Evolutionary conservation across 495 filamentous ascomycete genomes (phyloP).

Genomic region (Glonium stellatum): DNA sequence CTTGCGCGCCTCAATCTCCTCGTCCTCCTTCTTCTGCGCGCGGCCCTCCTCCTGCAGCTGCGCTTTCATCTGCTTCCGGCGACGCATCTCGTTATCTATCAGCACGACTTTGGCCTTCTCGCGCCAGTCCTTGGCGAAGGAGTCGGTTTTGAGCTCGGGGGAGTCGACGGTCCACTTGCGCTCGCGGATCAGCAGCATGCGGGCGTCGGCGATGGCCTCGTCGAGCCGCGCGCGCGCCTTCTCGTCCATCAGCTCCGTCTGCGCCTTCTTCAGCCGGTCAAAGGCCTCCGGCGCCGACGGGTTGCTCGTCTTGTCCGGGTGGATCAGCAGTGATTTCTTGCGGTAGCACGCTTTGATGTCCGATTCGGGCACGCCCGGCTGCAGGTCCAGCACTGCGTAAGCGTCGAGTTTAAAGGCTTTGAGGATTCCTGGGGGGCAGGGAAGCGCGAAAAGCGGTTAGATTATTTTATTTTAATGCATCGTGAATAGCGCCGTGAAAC

Average conservation of each 20-base stretch:
- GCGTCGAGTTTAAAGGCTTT: conserved; percentile 85
- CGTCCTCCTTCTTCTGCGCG: conserved; percentile 78
- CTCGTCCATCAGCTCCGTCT: conserved; percentile 85
- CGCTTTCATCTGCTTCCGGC: conserved; percentile 80
- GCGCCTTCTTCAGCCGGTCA: conserved; percentile 91
- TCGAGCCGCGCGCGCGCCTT: conserved; percentile 80
- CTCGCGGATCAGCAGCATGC: conserved; percentile 87
- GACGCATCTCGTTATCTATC: conserved; percentile 82
- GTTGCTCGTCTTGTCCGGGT: conserved; percentile 96
- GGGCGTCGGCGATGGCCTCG: conserved; percentile 92
- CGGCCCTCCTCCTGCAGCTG: conserved; percentile 95
- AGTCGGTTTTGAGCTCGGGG: conserved; percentile 71
- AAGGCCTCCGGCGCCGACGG: conserved; percentile 89
- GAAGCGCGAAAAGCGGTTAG: too few species aligned
- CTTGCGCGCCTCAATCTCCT: conserved; percentile 80
- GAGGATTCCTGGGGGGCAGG: conserved; percentile 51
- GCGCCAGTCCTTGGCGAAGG: conserved; percentile 78
- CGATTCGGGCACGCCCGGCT: conserved; percentile 88
- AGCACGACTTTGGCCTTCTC: conserved; percentile 88
- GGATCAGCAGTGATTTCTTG: conserved; percentile 94
- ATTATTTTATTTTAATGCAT: conserved; percentile 8
- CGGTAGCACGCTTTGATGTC: conserved; percentile 94
- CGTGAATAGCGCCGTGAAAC: not conserved
- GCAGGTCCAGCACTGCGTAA: conserved; percentile 92
- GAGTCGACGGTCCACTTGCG: conserved; percentile 86